Evolutionary conservation across 306 rosid species (phyloP).

Genomic region (Gastrolobium bilobum): DNA sequence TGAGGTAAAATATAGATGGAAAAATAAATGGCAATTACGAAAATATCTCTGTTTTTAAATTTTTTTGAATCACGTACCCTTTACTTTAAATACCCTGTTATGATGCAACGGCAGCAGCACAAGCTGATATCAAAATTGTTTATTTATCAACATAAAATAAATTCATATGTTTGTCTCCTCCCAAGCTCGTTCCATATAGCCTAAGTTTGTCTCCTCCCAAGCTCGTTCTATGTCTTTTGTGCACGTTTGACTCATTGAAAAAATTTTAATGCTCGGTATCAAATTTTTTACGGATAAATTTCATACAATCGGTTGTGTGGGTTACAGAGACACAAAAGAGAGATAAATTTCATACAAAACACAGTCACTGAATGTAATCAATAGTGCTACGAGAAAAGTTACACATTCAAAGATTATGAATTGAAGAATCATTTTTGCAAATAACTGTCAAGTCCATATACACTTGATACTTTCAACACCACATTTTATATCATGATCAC

Average conservation of each 20-base stretch:
- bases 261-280: constrained; percentile 26
- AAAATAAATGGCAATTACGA: too few relatives aligned
- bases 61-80: too few relatives aligned
- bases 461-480: constrained; percentile 49
- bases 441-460: constrained; percentile 42
- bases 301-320: neutral
- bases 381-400: constrained; percentile 21
- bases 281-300: neutral
- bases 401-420: constrained; percentile 31
- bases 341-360: constrained; percentile 26
- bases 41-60: too few relatives aligned
- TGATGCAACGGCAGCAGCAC: too few relatives aligned
- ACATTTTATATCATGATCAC: constrained; percentile 49
- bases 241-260: constrained; percentile 7
- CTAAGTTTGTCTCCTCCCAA: neutral
- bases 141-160: too few relatives aligned
- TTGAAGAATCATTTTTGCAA: constrained; percentile 38
- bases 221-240: neutral
- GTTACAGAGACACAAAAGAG: neutral
- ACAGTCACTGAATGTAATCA: constrained; percentile 15
- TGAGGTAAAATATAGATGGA: too few relatives aligned
- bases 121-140: too few relatives aligned
- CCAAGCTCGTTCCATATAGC: too few relatives aligned
- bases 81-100: too few relatives aligned
- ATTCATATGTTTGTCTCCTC: too few relatives aligned